Evolutionary conservation across 805 yeast genomes (phyloP).

Genomic region (Barnettozyma botsteinii): DNA sequence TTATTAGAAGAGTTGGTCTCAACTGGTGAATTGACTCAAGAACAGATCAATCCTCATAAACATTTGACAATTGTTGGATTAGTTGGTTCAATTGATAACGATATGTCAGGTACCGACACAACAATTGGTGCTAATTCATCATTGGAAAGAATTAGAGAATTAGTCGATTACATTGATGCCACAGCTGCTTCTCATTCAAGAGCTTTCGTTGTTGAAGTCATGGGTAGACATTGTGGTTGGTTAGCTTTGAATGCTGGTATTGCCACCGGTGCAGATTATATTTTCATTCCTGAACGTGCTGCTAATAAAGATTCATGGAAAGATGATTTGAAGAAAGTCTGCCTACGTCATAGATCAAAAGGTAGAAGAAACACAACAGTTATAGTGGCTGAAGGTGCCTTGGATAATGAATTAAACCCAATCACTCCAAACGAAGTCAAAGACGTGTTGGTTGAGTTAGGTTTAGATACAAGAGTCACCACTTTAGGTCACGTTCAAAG

Average conservation of each 20-base stretch:
- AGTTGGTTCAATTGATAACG: conserved; percentile 97
- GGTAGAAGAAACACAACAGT: conserved; percentile 95
- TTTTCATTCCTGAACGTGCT: conserved; percentile 93
- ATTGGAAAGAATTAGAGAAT: conserved; percentile 84
- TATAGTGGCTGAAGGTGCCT: conserved; percentile 97
- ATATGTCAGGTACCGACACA: conserved; percentile 94
- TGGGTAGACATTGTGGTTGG: conserved; percentile 99
- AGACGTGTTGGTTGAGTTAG: conserved; percentile 74
- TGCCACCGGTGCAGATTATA: conserved; percentile 92
- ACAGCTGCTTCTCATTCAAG: conserved; percentile 96
- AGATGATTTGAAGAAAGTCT: conserved; percentile 69
- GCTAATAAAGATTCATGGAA: conserved; percentile 72
- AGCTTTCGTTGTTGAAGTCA: conserved; percentile 96
- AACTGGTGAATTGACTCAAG: conserved; percentile 49
- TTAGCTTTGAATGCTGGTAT: conserved; percentile 95
- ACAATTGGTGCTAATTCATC: conserved; percentile 97
- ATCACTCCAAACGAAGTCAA: conserved; percentile 78
- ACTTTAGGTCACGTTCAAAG: conserved; percentile 97
- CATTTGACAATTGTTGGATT: conserved; percentile 84
- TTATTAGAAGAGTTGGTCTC: conserved; percentile 65
- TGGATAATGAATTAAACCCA: conserved; percentile 73
- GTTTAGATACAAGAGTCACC: conserved; percentile 91
- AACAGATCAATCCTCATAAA: conserved; percentile 55
- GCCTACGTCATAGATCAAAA: conserved; percentile 69
- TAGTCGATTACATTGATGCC: conserved; percentile 95